Evolutionary conservation across 306 rosid genomes (phyloP).

Genomic region (Cucumis melo): DNA sequence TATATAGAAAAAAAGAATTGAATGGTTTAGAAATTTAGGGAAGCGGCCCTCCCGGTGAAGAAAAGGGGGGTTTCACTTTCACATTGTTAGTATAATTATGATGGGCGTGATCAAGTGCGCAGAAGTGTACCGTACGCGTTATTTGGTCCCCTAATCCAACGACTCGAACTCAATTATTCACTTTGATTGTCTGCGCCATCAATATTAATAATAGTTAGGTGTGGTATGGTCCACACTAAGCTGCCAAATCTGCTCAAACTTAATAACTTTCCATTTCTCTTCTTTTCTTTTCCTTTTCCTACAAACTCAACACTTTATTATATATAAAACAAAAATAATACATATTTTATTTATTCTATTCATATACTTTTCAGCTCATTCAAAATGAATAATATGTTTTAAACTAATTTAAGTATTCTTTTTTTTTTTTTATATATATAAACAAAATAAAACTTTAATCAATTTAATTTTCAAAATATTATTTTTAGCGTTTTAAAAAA

Average conservation of each 20-base stretch:
- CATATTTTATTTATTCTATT: not conserved
- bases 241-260: not conserved
- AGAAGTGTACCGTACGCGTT: not conserved
- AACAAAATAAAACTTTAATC: too few relatives aligned
- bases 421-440: too few relatives aligned
- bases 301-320: not conserved
- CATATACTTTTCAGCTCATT: not conserved
- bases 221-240: not conserved
- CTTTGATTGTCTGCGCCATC: not conserved
- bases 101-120: not conserved
- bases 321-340: too few relatives aligned
- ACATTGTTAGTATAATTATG: not conserved
- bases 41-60: not conserved
- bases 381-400: not conserved
- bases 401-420: too few relatives aligned
- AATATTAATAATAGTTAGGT: not conserved
- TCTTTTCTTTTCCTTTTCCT: not conserved
- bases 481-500: too few relatives aligned
- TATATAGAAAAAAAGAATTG: too few relatives aligned
- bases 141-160: conserved; percentile 6
- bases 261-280: not conserved
- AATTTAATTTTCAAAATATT: too few relatives aligned
- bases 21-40: not conserved
- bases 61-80: not conserved
- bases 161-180: not conserved